Conservation (phyloP, 2,329 filamentous ascomycete genomes). For the Fusarium miscanthi region DNA sequence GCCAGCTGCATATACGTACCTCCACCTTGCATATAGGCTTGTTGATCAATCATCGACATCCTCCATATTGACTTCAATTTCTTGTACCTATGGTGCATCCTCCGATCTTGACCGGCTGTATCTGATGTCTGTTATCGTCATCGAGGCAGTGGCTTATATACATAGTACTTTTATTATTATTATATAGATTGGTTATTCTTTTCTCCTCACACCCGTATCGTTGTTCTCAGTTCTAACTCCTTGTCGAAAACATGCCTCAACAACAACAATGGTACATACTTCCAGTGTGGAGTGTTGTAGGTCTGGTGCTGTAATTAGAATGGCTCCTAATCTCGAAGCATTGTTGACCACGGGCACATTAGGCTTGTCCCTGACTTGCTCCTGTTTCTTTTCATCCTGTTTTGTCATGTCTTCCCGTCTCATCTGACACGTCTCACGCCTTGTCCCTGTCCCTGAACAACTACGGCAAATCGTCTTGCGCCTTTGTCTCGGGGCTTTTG, state of each 20-base stretch:
- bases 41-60: slow-evolving; percentile 4
- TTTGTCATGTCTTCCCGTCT: slow-evolving; percentile 22
- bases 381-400: slow-evolving; percentile 26
- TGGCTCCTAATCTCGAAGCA: background rate
- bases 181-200: slow-evolving; percentile 1
- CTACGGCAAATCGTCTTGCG: slow-evolving; percentile 27
- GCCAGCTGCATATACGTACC: slow-evolving; percentile 15
- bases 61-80: background rate
- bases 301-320: slow-evolving; percentile 1
- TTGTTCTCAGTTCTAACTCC: slow-evolving; percentile 10
- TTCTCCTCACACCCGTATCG: slow-evolving; percentile 6
- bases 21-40: background rate
- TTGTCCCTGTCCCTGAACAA: slow-evolving; percentile 23
- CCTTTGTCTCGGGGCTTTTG: slow-evolving; percentile 34
- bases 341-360: background rate
- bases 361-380: slow-evolving; percentile 20
- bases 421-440: slow-evolving; percentile 36
- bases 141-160: background rate
- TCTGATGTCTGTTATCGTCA: background rate
- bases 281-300: background rate
- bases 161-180: background rate
- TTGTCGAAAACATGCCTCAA: slow-evolving; percentile 1
- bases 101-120: slow-evolving; percentile 16
- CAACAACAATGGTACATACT: background rate
- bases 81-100: slow-evolving; percentile 13